A percentile compares a stretch with the other conserved stretches of the same genome.
Conservation (phyloP, 2,329 filamentous ascomycete species). For the Sporothrix mexicana region DNA sequence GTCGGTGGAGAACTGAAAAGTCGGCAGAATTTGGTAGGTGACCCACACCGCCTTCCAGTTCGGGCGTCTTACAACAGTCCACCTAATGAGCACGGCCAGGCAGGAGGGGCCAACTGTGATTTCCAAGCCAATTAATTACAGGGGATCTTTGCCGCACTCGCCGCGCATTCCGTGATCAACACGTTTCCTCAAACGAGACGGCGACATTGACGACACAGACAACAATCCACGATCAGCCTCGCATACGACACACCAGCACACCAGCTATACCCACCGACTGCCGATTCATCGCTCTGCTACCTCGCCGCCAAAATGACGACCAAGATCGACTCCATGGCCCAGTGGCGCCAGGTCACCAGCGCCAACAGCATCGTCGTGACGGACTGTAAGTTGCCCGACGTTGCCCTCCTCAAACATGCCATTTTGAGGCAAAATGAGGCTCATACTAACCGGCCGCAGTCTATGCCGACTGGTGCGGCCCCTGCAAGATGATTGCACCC, state of each 20-base stretch:
- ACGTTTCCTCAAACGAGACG: constrained; percentile 16
- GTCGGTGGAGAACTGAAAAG: constrained; percentile 28
- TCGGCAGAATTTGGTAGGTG: constrained; percentile 39
- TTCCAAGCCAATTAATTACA: constrained; percentile 15
- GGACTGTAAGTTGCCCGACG: constrained; percentile 68
- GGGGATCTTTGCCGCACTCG: constrained; percentile 3
- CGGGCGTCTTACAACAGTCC: constrained; percentile 1
- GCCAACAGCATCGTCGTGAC: constrained; percentile 81
- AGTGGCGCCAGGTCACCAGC: constrained; percentile 75
- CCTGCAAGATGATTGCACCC: constrained; percentile 90
- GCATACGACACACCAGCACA: not conserved
- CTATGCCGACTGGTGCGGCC: constrained; percentile 93
- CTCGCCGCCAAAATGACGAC: constrained; percentile 52
- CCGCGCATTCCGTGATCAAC: constrained; percentile 21
- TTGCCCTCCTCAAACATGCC: constrained; percentile 32
- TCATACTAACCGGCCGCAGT: constrained; percentile 57
- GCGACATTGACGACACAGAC: not conserved
- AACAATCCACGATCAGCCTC: not conserved
- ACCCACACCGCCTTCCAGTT: constrained; percentile 40
- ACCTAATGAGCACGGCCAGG: not conserved
- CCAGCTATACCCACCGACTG: not conserved
- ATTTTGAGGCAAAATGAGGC: too few species aligned
- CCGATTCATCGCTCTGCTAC: not conserved
- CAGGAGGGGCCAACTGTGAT: constrained; percentile 9
- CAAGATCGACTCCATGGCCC: constrained; percentile 67